Conservation (phyloP, 129 eudicot species). For the Centaurea solstitialis region DNA sequence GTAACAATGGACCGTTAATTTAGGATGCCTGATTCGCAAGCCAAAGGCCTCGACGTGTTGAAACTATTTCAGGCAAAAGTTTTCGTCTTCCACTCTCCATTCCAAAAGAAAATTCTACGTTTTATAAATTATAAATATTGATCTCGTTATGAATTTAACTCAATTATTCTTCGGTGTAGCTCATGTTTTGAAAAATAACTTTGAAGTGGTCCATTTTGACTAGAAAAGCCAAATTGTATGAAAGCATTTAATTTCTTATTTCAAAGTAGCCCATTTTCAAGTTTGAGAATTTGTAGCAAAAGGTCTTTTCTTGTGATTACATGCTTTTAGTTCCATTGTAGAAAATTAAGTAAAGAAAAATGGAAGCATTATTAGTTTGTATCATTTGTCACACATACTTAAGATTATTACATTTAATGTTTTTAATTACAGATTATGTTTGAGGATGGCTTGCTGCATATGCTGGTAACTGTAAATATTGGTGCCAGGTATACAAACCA, state of each 20-base stretch:
- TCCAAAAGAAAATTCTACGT: background rate
- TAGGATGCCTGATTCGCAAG: background rate
- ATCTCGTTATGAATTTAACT: background rate
- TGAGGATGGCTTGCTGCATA: conserved; percentile 19
- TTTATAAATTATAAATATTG: background rate
- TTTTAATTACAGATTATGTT: conserved; percentile 14
- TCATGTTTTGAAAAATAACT: conserved; percentile 7
- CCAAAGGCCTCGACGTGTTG: background rate
- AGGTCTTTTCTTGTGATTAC: conserved; percentile 25
- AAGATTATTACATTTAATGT: background rate
- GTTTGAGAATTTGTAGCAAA: conserved; percentile 9
- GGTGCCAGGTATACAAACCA: conserved; percentile 16
- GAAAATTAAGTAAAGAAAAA: background rate
- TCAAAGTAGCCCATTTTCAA: conserved; percentile 16
- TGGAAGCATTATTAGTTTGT: no score
- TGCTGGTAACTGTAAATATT: conserved; percentile 7
- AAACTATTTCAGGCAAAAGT: background rate
- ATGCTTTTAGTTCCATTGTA: background rate
- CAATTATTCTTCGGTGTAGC: conserved; percentile 1
- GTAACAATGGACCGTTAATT: background rate
- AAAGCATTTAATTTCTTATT: conserved; percentile 19
- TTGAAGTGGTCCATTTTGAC: conserved; percentile 14
- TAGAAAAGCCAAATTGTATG: conserved; percentile 18
- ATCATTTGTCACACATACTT: background rate
- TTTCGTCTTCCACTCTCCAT: background rate